These are phyloP conservation scores for Salix caprea DNA, from an alignment of 345 rosid species.

Conservation along the genomic window DNA sequence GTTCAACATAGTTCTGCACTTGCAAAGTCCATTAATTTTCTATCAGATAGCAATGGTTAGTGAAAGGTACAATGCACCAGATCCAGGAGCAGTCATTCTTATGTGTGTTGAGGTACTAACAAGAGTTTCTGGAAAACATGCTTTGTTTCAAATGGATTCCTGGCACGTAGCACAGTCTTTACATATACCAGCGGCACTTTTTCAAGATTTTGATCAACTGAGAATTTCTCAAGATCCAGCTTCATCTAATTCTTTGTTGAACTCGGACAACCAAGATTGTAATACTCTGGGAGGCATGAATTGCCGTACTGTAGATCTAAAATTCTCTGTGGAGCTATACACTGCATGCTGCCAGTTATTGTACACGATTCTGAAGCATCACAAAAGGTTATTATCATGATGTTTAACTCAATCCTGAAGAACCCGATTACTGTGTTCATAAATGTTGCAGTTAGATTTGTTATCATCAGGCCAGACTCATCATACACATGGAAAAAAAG, in stretches of 20 bases:
- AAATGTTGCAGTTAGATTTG: not conserved
- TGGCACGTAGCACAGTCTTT: slow-evolving; percentile 73
- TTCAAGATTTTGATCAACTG: slow-evolving; percentile 44
- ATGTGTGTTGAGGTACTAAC: slow-evolving; percentile 86
- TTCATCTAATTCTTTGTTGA: slow-evolving; percentile 17
- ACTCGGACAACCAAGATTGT: slow-evolving; percentile 21
- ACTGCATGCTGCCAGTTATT: slow-evolving; percentile 70
- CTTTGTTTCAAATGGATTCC: slow-evolving; percentile 59
- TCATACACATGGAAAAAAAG: not conserved
- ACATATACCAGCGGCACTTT: slow-evolving; percentile 63
- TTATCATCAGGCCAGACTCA: not conserved
- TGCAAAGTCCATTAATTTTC: slow-evolving; percentile 70
- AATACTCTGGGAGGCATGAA: slow-evolving; percentile 22
- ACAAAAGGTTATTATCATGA: slow-evolving; percentile 48
- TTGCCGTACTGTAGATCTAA: slow-evolving; percentile 37
- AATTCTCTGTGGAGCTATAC: slow-evolving; percentile 51
- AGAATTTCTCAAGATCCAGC: slow-evolving; percentile 26
- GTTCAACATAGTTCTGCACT: slow-evolving; percentile 68
- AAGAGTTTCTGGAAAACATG: slow-evolving; percentile 68
- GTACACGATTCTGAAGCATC: slow-evolving; percentile 74
- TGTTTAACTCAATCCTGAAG: not conserved
- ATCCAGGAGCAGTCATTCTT: slow-evolving; percentile 80
- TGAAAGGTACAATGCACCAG: slow-evolving; percentile 40
- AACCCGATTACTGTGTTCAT: not conserved
- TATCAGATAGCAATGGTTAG: slow-evolving; percentile 20